Evolutionary conservation across 1,139 yeast genomes (phyloP).

Genomic region (Blastobotrys elegans): DNA sequence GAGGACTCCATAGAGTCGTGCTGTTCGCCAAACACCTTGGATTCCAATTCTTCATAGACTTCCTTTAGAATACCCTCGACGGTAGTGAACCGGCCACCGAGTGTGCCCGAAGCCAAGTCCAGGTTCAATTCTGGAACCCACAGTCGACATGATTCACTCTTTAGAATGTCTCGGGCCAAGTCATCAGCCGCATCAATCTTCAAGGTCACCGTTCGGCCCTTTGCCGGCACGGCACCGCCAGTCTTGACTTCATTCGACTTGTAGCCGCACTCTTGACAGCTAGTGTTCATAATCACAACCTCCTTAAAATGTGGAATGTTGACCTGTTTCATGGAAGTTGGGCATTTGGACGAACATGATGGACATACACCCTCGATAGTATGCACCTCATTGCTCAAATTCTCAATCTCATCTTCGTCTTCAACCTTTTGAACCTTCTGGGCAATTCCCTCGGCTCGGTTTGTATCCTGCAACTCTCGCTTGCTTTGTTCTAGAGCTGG

Average conservation of each 20-base stretch:
- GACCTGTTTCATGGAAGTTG: slow-evolving; percentile 94
- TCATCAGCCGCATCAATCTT: slow-evolving; percentile 89
- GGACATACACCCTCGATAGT: slow-evolving; percentile 92
- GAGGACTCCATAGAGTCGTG: slow-evolving; percentile 87
- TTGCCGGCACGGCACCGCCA: slow-evolving; percentile 90
- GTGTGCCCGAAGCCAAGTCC: slow-evolving; percentile 92
- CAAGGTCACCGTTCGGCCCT: slow-evolving; percentile 72
- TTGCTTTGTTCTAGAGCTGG: slow-evolving; percentile 19
- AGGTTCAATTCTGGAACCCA: slow-evolving; percentile 80
- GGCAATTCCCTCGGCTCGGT: slow-evolving; percentile 24
- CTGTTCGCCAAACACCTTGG: slow-evolving; percentile 78
- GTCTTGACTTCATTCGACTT: slow-evolving; percentile 97
- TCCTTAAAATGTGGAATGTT: slow-evolving; percentile 97
- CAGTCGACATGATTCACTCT: slow-evolving; percentile 90
- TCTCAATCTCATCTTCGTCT: slow-evolving; percentile 59
- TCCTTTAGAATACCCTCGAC: slow-evolving; percentile 88
- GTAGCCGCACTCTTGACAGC: slow-evolving; percentile 89
- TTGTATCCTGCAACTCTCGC: slow-evolving; percentile 5
- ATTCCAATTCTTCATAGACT: slow-evolving; percentile 82
- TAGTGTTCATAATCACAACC: slow-evolving; percentile 93
- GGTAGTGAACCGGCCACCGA: slow-evolving; percentile 97
- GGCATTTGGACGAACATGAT: slow-evolving; percentile 68
- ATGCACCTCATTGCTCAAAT: slow-evolving; percentile 83
- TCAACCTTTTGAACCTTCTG: slow-evolving; percentile 35
- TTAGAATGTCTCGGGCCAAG: slow-evolving; percentile 87